Evolutionary conservation across 805 yeast genomes (phyloP).

Genomic region (Sporopachydermia lactativora): DNA sequence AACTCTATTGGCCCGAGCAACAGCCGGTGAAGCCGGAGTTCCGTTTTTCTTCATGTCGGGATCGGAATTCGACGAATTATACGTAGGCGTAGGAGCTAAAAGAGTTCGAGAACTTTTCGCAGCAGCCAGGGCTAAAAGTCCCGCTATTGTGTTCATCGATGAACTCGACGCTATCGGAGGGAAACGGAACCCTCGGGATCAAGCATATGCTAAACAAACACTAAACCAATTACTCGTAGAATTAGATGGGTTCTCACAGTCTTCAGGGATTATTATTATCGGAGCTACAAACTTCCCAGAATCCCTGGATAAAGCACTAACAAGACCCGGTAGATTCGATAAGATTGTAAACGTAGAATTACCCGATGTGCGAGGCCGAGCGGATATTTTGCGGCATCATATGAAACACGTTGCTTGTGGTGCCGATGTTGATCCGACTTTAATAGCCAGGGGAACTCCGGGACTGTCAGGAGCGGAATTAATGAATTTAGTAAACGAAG

Average conservation of each 20-base stretch:
- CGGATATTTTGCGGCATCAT: slow-evolving; percentile 83
- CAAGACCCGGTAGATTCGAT: slow-evolving; percentile 97
- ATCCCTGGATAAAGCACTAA: slow-evolving; percentile 87
- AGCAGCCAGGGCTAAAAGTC: slow-evolving; percentile 90
- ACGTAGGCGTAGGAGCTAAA: slow-evolving; percentile 98
- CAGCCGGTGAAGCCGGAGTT: slow-evolving; percentile 98
- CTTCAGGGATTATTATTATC: slow-evolving; percentile 85
- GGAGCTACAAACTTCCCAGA: slow-evolving; percentile 99
- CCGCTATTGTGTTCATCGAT: slow-evolving; percentile 94
- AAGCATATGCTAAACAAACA: slow-evolving; percentile 96
- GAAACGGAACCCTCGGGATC: slow-evolving; percentile 92
- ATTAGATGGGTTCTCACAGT: slow-evolving; percentile 82
- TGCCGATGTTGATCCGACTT: slow-evolving; percentile 71
- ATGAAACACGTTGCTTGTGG: slow-evolving; percentile 82
- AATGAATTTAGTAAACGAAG: slow-evolving; percentile 92
- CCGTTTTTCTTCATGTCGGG: slow-evolving; percentile 99
- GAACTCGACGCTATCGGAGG: slow-evolving; percentile 99
- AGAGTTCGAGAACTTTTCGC: slow-evolving; percentile 87
- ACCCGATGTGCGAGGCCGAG: slow-evolving; percentile 96
- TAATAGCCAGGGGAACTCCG: slow-evolving; percentile 94
- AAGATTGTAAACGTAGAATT: slow-evolving; percentile 88
- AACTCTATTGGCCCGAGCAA: slow-evolving; percentile 90
- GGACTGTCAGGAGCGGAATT: slow-evolving; percentile 98
- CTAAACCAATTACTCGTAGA: slow-evolving; percentile 91
- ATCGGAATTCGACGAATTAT: slow-evolving; percentile 93